Conservation (phyloP, 257 asterid species). For the Fraxinus pennsylvanica region DNA sequence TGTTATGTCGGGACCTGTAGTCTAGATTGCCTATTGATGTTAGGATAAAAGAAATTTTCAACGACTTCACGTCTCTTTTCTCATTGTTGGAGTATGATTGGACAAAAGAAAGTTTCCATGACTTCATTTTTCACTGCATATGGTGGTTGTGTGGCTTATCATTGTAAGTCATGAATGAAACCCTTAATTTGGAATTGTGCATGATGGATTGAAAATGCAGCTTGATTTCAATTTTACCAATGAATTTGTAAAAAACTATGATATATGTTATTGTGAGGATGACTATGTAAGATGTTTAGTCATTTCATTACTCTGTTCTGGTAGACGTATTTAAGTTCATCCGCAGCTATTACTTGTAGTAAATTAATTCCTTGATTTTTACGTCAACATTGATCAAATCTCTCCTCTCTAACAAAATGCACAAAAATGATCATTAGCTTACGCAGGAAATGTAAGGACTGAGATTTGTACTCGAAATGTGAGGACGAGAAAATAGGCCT, state of each 20-base stretch:
- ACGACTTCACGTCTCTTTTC: background rate
- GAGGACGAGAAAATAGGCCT: background rate
- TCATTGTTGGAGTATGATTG: slow-evolving; percentile 4
- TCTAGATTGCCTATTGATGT: slow-evolving; percentile 8
- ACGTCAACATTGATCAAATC: background rate
- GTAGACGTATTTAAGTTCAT: background rate
- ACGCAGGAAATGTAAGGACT: background rate
- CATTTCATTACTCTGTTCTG: background rate
- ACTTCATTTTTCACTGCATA: background rate
- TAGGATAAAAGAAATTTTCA: background rate
- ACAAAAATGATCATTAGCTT: background rate
- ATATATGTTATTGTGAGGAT: background rate
- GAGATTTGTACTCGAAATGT: background rate
- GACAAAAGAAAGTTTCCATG: too few species aligned
- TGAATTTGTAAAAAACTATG: background rate
- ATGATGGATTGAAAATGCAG: background rate
- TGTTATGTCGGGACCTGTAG: background rate
- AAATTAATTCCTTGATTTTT: background rate
- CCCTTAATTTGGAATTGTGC: slow-evolving; percentile 13
- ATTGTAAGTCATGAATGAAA: slow-evolving; percentile 4
- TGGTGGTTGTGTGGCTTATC: slow-evolving; percentile 13
- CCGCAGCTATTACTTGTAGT: background rate
- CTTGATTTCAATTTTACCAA: background rate
- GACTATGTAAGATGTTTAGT: background rate
- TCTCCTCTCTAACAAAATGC: background rate